Evolutionary conservation across 2,329 filamentous ascomycete species (phyloP).

Genomic region (Arachnomyces sp.): DNA sequence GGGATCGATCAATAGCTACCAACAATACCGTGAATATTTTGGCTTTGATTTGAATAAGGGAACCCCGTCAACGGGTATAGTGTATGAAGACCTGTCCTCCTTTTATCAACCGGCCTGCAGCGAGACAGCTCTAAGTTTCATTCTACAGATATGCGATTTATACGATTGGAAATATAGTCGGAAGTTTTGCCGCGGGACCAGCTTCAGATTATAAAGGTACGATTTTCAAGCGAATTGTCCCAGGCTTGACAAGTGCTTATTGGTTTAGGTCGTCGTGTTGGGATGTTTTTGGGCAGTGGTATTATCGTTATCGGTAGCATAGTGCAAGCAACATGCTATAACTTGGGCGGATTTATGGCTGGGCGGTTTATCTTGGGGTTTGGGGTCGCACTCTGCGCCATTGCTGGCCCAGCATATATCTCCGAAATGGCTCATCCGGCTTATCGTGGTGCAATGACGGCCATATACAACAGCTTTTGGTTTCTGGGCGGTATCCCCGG

Average conservation of each 20-base stretch:
- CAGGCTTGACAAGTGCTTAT: background rate
- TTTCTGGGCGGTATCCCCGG: conserved; percentile 44
- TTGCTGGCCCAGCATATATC: conserved; percentile 26
- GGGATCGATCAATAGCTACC: conserved; percentile 42
- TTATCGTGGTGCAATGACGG: conserved; percentile 32
- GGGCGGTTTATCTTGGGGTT: conserved; percentile 27
- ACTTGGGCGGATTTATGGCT: conserved; percentile 22
- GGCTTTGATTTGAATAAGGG: conserved; percentile 31
- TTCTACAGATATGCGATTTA: conserved; percentile 33
- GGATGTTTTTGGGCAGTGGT: conserved; percentile 21
- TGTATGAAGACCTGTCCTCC: conserved; percentile 22
- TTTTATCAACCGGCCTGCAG: background rate
- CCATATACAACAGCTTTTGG: conserved; percentile 36
- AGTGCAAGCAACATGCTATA: conserved; percentile 21
- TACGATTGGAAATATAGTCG: conserved; percentile 40
- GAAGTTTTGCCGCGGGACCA: conserved; percentile 37
- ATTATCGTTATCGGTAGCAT: conserved; percentile 22
- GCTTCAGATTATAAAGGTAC: conserved; percentile 34
- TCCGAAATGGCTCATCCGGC: conserved; percentile 32
- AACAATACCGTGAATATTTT: conserved; percentile 39
- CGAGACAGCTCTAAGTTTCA: background rate
- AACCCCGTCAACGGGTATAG: conserved; percentile 39
- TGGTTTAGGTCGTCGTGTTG: conserved; percentile 17
- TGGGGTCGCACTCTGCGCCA: conserved; percentile 21
- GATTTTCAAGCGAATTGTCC: background rate